Base-by-base conservation (phyloP, 768 basidiomycete species). In the Sporobolomyces phaffii region DNA sequence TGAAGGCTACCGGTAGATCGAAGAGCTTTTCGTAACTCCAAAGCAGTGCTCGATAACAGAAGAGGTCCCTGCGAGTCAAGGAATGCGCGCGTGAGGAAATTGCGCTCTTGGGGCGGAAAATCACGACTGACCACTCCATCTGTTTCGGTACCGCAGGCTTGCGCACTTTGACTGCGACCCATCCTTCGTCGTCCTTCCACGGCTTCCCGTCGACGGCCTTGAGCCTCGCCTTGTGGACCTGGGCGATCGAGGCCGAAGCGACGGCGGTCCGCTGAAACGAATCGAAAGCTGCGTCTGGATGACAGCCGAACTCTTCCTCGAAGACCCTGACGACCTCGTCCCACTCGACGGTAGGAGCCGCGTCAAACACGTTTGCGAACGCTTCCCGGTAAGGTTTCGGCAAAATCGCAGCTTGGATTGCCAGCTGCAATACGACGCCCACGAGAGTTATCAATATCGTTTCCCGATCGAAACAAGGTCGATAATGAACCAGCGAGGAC, bases 131-230 rank as follows among this genome's bases (percentile, higher is more conserved):
- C 77, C 87, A 90, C 68, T 89, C 85, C 80, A 88, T 86, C 79
- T 96, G 92, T 72, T 84, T 89, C 56, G 82, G 82, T 9, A 97
- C 89, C 38, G 85, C 87, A 3, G 90, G 91, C 73, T 93, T 94
- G 79, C 96, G 91, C 26, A 90, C 81, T 79, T 97, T 97, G 67
- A 97, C 92, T 0, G 92, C 93, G 2, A 97, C 91, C 84, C 87
- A 87, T 40, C 83, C 80, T 64, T 68, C 66, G 73, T 69, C 67
- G 48, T 60, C 53, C 56, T 59, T 41, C 73, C 64, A 74, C 8
- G 56, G 41, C 31, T 24, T 14, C 8, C 66, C 66, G 17, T 43
- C 33, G 65, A 60, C 72, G 52, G 64, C 36, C 70, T 79, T 81
- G 45, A 86, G 75, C n/a, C 77, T 80, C 7, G 93, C 93, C 49